Conservation (phyloP, 2,329 filamentous ascomycete genomes). For the Ophiosphaerella korrae region DNA sequence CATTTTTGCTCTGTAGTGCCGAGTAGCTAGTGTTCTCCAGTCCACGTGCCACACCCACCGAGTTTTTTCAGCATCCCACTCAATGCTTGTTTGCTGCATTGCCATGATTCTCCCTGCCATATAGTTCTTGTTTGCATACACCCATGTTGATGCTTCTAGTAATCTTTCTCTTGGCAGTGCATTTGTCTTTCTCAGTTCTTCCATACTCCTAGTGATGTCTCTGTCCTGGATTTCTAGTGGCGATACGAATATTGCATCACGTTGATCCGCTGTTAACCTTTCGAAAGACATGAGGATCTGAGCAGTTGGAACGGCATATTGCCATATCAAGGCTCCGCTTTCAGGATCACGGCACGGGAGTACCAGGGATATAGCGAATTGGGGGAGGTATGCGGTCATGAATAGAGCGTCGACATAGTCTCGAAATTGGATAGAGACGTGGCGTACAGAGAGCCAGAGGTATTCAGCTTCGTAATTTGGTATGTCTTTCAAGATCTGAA, state of each 20-base stretch:
- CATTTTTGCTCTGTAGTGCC: constrained; percentile 20
- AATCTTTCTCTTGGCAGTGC: constrained; percentile 21
- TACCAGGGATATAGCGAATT: constrained; percentile 14
- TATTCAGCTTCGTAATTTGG: constrained; percentile 10
- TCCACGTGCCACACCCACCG: constrained; percentile 26
- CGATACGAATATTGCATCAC: constrained; percentile 13
- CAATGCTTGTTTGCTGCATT: constrained; percentile 10
- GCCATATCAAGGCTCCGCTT: constrained; percentile 18
- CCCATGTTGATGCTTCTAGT: constrained; percentile 20
- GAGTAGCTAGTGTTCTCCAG: constrained; percentile 24
- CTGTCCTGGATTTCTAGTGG: constrained; percentile 5
- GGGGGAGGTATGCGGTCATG: constrained; percentile 15
- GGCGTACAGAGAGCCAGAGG: constrained; percentile 25
- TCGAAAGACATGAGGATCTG: constrained; percentile 17
- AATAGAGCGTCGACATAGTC: constrained; percentile 26
- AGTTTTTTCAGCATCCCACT: constrained; percentile 22
- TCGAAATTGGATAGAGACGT: constrained; percentile 18
- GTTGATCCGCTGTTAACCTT: constrained; percentile 2
- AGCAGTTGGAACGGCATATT: constrained; percentile 10
- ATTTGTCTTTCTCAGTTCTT: constrained; percentile 12
- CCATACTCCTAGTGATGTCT: constrained; percentile 9
- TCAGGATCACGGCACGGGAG: constrained; percentile 26
- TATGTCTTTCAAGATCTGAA: constrained; percentile 19
- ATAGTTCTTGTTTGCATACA: constrained; percentile 20
- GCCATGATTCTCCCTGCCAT: constrained; percentile 14